Percentiles rank a stretch among this genome's conserved stretches.
These are phyloP conservation scores for Globisporangium abappressorium DNA, from an alignment of 352 stramenopile species.

Conservation along the genomic window DNA sequence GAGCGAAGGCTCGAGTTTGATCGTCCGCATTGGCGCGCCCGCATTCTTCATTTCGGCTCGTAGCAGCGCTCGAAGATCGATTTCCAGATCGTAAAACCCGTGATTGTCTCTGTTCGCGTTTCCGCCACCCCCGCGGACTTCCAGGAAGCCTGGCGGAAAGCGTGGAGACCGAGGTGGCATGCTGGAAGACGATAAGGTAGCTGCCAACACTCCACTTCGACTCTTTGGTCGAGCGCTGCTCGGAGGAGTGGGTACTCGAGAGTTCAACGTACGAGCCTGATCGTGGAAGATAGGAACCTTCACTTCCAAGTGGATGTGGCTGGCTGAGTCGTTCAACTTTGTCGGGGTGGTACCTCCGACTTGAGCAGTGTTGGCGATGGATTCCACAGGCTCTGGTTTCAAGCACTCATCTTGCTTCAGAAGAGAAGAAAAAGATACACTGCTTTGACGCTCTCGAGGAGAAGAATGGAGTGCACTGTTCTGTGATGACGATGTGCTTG, in stretches of 20 bases:
- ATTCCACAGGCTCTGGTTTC: background rate
- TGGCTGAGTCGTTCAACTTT: conserved; percentile 6
- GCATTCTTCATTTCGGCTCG: conserved; percentile 22
- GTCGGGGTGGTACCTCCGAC: background rate
- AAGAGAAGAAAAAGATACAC: background rate
- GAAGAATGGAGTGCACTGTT: background rate
- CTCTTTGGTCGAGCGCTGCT: background rate
- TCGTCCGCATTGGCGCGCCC: conserved; percentile 38
- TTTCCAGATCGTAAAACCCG: conserved; percentile 13
- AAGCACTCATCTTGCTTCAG: conserved; percentile 9
- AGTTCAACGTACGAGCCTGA: background rate
- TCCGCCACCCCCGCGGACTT: background rate
- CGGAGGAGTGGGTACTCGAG: conserved; percentile 8
- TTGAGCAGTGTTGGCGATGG: background rate
- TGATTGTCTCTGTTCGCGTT: background rate
- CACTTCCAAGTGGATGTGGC: conserved; percentile 12
- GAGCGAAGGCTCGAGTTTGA: conserved; percentile 37
- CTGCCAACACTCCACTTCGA: background rate
- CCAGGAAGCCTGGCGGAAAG: background rate
- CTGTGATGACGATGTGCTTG: background rate
- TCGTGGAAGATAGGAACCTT: conserved; percentile 9
- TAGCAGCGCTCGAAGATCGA: conserved; percentile 22
- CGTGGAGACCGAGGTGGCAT: background rate
- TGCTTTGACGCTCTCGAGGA: background rate
- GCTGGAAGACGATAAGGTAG: background rate